phyloP scores from a whole-genome alignment of 495 filamentous ascomycete species.

The Talaromyces thailandensis region DNA sequence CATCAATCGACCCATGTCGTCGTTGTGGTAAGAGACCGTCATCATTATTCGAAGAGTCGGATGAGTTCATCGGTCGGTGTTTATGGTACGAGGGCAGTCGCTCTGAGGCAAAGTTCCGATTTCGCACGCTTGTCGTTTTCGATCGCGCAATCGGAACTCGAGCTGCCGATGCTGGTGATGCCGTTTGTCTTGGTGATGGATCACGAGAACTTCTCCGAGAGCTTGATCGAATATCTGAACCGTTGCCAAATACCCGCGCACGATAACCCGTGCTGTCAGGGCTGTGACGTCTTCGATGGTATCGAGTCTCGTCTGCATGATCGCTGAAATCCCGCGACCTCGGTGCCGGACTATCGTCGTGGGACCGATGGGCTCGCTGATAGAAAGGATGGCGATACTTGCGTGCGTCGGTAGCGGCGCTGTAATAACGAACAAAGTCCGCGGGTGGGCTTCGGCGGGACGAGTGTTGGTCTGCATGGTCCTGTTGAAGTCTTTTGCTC shows the following conservation, averaged over 20 bases:
- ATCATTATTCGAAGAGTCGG: slow-evolving; percentile 6
- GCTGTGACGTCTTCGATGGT: neutral
- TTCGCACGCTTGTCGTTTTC: slow-evolving; percentile 11
- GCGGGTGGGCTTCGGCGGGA: slow-evolving; percentile 14
- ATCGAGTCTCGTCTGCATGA: neutral
- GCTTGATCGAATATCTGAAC: neutral
- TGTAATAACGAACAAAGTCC: slow-evolving; percentile 24
- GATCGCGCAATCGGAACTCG: slow-evolving; percentile 29
- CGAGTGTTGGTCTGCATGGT: slow-evolving; percentile 27
- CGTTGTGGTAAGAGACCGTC: slow-evolving; percentile 10
- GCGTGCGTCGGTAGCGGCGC: slow-evolving; percentile 19
- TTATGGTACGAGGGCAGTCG: slow-evolving; percentile 16
- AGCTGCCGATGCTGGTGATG: slow-evolving; percentile 12
- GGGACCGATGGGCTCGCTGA: neutral
- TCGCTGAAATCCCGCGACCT: neutral
- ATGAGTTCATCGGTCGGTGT: slow-evolving; percentile 5
- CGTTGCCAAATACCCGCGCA: neutral
- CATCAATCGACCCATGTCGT: slow-evolving; percentile 10
- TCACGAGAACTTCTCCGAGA: slow-evolving; percentile 3
- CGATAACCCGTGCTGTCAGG: neutral
- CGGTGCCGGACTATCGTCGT: slow-evolving; percentile 3
- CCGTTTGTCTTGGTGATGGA: neutral
- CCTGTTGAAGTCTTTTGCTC: slow-evolving; percentile 29
- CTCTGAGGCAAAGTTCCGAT: slow-evolving; percentile 16
- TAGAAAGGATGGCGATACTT: slow-evolving; percentile 23